phyloP scores from a whole-genome alignment of 805 yeast species.

The Ogataea glucozyma region DNA sequence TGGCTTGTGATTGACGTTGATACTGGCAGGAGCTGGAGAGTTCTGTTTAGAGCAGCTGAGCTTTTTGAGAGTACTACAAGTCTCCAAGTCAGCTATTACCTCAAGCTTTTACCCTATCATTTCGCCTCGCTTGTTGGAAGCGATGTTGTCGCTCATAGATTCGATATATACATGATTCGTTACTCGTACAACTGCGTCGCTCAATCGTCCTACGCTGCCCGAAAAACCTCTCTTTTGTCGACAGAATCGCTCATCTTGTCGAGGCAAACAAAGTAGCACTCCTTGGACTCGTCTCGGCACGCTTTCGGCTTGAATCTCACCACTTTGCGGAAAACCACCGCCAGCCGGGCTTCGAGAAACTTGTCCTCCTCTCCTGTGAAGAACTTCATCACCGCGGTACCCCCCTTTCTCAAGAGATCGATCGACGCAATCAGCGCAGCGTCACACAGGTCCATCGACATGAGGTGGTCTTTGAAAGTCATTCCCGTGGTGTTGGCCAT shows the following conservation, averaged over 20 bases:
- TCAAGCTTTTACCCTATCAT: too few relatives aligned
- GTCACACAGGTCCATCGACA: slow-evolving; percentile 88
- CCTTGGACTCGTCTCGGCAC: slow-evolving; percentile 76
- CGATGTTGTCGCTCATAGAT: too few relatives aligned
- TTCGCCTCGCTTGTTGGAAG: too few relatives aligned
- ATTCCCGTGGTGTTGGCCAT: slow-evolving; percentile 90
- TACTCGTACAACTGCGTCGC: too few relatives aligned
- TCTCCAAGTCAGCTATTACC: too few relatives aligned
- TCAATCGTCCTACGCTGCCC: slow-evolving; percentile 5
- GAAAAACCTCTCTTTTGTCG: slow-evolving; percentile 49
- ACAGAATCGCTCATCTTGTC: slow-evolving; percentile 41
- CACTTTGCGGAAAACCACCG: slow-evolving; percentile 61
- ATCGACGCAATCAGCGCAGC: slow-evolving; percentile 82
- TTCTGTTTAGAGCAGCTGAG: too few relatives aligned
- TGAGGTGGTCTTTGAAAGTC: slow-evolving; percentile 74
- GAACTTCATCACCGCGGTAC: slow-evolving; percentile 78
- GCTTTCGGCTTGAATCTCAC: slow-evolving; percentile 77
- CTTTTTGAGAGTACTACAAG: too few relatives aligned
- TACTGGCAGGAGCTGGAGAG: too few relatives aligned
- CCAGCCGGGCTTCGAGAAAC: slow-evolving; percentile 58
- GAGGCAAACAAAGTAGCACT: slow-evolving; percentile 76
- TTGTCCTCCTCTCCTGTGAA: slow-evolving; percentile 81
- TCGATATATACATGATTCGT: too few relatives aligned
- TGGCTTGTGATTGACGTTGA: too few relatives aligned
- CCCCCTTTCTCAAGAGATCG: slow-evolving; percentile 67